phyloP scores from a whole-genome alignment of 2,329 filamentous ascomycete species.

The Penicillium brasilianum region DNA sequence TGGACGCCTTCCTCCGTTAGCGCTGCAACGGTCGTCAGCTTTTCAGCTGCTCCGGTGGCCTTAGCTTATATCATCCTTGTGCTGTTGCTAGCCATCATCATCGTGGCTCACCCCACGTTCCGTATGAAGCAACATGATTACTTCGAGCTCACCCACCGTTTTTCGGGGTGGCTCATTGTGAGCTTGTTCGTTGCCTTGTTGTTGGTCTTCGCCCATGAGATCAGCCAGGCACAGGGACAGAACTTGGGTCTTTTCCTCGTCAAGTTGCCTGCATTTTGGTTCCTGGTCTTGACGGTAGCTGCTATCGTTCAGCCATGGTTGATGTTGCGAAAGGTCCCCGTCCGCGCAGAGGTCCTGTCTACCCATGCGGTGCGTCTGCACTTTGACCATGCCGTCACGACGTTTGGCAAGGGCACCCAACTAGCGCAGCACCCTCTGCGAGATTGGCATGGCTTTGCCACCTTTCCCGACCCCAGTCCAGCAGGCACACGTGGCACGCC shows the following conservation, averaged over 20 bases:
- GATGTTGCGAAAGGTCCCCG: conserved; percentile 68
- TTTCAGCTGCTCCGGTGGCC: conserved; percentile 51
- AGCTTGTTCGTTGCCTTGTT: conserved; percentile 69
- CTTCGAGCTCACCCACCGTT: conserved; percentile 75
- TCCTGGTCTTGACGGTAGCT: conserved; percentile 66
- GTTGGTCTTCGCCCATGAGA: conserved; percentile 58
- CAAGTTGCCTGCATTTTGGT: conserved; percentile 66
- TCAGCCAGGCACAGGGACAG: conserved; percentile 41
- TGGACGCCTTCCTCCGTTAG: conserved; percentile 27
- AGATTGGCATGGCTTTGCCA: conserved; percentile 79
- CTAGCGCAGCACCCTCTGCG: conserved; percentile 66
- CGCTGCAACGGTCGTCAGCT: conserved; percentile 17
- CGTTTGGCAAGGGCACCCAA: conserved; percentile 62
- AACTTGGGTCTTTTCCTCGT: conserved; percentile 49
- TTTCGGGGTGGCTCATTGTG: conserved; percentile 72
- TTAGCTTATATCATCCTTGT: conserved; percentile 64
- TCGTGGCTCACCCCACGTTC: conserved; percentile 67
- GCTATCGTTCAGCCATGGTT: conserved; percentile 76
- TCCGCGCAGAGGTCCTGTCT: conserved; percentile 71
- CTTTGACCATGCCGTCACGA: conserved; percentile 67
- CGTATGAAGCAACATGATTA: conserved; percentile 68
- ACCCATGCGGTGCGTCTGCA: conserved; percentile 73
- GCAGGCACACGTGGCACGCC: conserved; percentile 35
- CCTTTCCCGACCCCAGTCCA: conserved; percentile 63
- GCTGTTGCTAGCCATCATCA: conserved; percentile 64